Percentiles rank a stretch among this genome's conserved stretches.
phyloP scores from a whole-genome alignment of 2,329 filamentous ascomycete species.

The Trichoderma atrobrunneum region DNA sequence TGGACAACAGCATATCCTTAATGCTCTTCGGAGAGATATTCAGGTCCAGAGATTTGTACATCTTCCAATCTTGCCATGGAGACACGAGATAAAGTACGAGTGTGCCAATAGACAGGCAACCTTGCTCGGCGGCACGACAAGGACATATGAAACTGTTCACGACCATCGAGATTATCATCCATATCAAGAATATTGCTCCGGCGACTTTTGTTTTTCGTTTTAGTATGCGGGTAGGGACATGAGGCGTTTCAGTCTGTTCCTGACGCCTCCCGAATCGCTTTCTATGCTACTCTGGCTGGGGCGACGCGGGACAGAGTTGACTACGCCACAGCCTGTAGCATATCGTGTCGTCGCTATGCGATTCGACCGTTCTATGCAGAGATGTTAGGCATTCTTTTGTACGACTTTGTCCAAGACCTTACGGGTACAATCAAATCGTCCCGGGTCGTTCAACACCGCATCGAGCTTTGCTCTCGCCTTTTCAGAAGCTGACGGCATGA shows the following conservation, averaged over 20 bases:
- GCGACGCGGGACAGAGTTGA: conserved; percentile 8
- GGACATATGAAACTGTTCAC: neutral
- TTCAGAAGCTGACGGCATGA: conserved; percentile 12
- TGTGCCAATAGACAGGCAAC: neutral
- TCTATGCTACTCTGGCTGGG: conserved; percentile 7
- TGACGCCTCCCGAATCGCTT: neutral
- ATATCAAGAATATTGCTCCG: neutral
- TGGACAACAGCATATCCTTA: neutral
- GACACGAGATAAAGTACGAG: neutral
- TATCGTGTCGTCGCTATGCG: conserved; percentile 14
- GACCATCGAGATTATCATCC: neutral
- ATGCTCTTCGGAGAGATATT: neutral
- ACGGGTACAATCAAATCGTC: conserved; percentile 5
- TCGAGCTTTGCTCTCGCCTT: conserved; percentile 11
- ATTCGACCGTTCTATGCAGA: conserved; percentile 5
- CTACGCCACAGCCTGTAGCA: conserved; percentile 3
- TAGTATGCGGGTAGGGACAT: conserved; percentile 5
- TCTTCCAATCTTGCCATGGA: neutral
- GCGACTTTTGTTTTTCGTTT: neutral
- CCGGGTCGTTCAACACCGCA: conserved; percentile 14
- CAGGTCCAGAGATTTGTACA: neutral
- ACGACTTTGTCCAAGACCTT: neutral
- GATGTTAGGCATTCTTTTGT: neutral
- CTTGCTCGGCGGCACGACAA: neutral
- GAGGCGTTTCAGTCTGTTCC: neutral